phyloP scores from a whole-genome alignment of 2,329 filamentous ascomycete genomes.

The Alternaria sp. region DNA sequence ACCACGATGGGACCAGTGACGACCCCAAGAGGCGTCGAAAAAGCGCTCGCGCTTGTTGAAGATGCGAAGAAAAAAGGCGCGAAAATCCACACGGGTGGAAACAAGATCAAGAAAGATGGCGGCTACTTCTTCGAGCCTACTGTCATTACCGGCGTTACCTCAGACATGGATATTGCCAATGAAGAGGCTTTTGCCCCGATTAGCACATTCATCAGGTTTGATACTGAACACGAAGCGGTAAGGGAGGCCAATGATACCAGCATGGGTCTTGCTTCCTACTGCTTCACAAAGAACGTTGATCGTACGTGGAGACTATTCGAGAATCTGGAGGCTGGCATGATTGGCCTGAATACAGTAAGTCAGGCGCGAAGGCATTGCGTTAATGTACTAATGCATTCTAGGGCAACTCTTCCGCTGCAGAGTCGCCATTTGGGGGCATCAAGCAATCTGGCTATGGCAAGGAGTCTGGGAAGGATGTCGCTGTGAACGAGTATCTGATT shows the following conservation, averaged over 20 bases:
- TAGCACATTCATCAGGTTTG: conserved; percentile 69
- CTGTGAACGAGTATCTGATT: conserved; percentile 68
- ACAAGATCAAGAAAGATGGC: conserved; percentile 55
- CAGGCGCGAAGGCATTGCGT: not conserved
- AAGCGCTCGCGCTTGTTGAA: conserved; percentile 66
- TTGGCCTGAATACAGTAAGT: conserved; percentile 68
- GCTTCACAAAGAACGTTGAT: conserved; percentile 73
- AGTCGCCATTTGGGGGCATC: conserved; percentile 72
- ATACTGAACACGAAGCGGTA: conserved; percentile 71
- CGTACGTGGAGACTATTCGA: conserved; percentile 72
- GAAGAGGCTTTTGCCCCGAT: conserved; percentile 74
- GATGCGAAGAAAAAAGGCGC: conserved; percentile 71
- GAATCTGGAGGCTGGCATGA: conserved; percentile 74
- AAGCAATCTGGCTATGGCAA: conserved; percentile 75
- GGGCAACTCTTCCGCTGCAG: conserved; percentile 71
- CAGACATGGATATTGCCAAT: conserved; percentile 63
- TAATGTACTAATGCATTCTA: conserved; percentile 16
- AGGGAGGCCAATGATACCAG: conserved; percentile 66
- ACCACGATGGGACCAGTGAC: conserved; percentile 70
- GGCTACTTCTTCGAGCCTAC: conserved; percentile 77
- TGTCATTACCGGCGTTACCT: conserved; percentile 66
- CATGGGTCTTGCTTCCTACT: conserved; percentile 72
- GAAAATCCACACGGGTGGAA: conserved; percentile 68
- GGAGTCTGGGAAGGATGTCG: conserved; percentile 72
- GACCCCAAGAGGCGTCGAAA: conserved; percentile 63